A percentile compares a stretch with the other conserved stretches of the same genome.
These are phyloP conservation scores for Cymbopogon citratus DNA, from an alignment of 176 grass and related monocot species.

Conservation along the genomic window DNA sequence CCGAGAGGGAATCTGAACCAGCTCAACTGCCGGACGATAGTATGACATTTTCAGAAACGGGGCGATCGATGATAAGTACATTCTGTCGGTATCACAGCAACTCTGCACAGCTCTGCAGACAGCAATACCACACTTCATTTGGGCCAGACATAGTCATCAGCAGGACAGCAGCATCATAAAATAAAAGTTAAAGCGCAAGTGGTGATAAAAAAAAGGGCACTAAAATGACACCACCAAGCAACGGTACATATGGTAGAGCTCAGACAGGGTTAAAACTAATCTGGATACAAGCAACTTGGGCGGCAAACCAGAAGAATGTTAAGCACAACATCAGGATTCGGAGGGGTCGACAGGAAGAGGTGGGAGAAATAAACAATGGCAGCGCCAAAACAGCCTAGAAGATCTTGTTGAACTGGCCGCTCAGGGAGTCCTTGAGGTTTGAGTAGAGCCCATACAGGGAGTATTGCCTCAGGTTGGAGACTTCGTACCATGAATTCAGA, in stretches of 20 bases:
- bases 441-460: slow-evolving; percentile 83
- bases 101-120: slow-evolving; percentile 1
- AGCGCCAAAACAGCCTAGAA: slow-evolving; percentile 41
- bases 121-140: not conserved
- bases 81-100: not conserved
- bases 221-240: not conserved
- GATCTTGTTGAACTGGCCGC: slow-evolving; percentile 69
- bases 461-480: slow-evolving; percentile 85
- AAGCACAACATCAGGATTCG: slow-evolving; percentile 10
- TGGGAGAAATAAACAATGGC: slow-evolving; percentile 29
- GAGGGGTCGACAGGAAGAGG: not conserved
- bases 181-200: not conserved
- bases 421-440: slow-evolving; percentile 68
- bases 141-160: not conserved
- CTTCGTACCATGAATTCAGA: slow-evolving; percentile 98
- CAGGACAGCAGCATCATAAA: not conserved
- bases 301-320: slow-evolving; percentile 3
- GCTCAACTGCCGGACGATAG: not conserved
- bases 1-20: not conserved
- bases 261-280: slow-evolving; percentile 24
- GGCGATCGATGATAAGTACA: not conserved
- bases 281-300: slow-evolving; percentile 15
- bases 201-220: not conserved
- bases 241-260: slow-evolving; percentile 4
- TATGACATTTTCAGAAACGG: not conserved